Base-by-base conservation (phyloP, 805 yeast species). In the Starmerella cellae region DNA sequence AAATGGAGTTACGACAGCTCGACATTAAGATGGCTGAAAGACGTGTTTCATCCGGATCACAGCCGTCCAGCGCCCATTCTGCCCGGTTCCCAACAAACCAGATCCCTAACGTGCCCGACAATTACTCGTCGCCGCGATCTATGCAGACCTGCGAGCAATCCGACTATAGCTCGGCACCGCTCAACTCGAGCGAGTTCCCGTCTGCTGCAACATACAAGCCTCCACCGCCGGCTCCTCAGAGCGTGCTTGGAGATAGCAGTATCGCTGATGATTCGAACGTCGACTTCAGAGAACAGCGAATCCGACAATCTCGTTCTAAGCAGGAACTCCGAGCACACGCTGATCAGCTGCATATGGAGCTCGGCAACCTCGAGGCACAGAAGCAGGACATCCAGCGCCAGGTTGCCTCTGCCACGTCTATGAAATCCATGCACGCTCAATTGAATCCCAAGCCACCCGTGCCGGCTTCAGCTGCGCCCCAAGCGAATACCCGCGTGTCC, bases 1-100 rank as follows among this genome's bases (percentile, higher is more conserved):
- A 66, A 50, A 52, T 57, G 20, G 67, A 65, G 51, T 58, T 65
- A 30, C 57, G 59, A 22, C 64, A 58, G 26, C 57, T 65, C 38
- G 69, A 66, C 45, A 22, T 23, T 21, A 37, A 42, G 27, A 46
- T 51, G 42, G 48, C 50, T 16, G 45, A 41, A 33, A 22, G 63
- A 50, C 35, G 38, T n/a, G n/a, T n/a, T n/a, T n/a, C n/a, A n/a
- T n/a, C n/a, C n/a, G n/a, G n/a, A n/a, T n/a, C n/a, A n/a, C n/a
- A n/a, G n/a, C n/a, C n/a, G n/a, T n/a, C n/a, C n/a, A n/a, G n/a
- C n/a, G n/a, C n/a, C n/a, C n/a, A n/a, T n/a, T n/a, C n/a, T n/a
- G n/a, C n/a, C n/a, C n/a, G n/a, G n/a, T n/a, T n/a, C n/a, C n/a
- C n/a, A n/a, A n/a, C n/a, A n/a, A n/a, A n/a, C n/a, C n/a, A n/a